Evolutionary conservation across 306 rosid genomes (phyloP).

Genomic region (Luffa acutangula): DNA sequence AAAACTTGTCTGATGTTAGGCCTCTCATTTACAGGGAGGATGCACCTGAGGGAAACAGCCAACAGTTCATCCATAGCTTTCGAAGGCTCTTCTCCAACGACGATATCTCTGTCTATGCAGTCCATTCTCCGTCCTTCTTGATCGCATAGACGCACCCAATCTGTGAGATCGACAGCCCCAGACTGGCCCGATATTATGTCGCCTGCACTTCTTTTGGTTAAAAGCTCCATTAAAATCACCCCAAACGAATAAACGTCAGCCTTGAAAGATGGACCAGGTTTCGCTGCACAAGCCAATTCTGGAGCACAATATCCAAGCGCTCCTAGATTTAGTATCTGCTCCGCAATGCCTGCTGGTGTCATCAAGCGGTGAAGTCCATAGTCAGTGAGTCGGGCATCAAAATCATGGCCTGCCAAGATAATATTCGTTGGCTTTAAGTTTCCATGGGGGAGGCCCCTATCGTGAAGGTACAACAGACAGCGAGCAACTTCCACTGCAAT

Average conservation of each 20-base stretch:
- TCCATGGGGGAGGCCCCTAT: conserved; percentile 91
- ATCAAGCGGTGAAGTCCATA: conserved; percentile 87
- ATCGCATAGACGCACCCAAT: conserved; percentile 95
- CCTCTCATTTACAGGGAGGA: conserved; percentile 98
- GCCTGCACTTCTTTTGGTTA: conserved; percentile 91
- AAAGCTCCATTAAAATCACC: conserved; percentile 82
- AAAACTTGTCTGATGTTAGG: conserved; percentile 98
- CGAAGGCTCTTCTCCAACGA: conserved; percentile 72
- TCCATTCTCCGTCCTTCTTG: conserved; percentile 92
- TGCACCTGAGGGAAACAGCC: conserved; percentile 76
- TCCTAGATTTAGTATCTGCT: conserved; percentile 87
- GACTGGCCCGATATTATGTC: conserved; percentile 94
- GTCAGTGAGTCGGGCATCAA: conserved; percentile 56
- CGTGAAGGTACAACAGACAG: conserved; percentile 75
- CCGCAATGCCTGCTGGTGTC: conserved; percentile 81
- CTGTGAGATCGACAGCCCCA: conserved; percentile 93
- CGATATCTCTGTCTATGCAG: conserved; percentile 86
- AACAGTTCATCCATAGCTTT: conserved; percentile 78
- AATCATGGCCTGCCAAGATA: conserved; percentile 53
- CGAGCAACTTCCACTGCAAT: conserved; percentile 73
- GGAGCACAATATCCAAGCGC: conserved; percentile 96
- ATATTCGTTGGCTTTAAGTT: conserved; percentile 84
- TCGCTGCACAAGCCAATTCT: conserved; percentile 62
- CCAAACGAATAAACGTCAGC: conserved; percentile 93
- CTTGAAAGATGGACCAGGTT: conserved; percentile 76